Percentiles rank a stretch among this genome's conserved stretches.
These are phyloP conservation scores for Coemansia sp. DNA, from an alignment of 192 early-diverging fungal species.

Conservation along the genomic window DNA sequence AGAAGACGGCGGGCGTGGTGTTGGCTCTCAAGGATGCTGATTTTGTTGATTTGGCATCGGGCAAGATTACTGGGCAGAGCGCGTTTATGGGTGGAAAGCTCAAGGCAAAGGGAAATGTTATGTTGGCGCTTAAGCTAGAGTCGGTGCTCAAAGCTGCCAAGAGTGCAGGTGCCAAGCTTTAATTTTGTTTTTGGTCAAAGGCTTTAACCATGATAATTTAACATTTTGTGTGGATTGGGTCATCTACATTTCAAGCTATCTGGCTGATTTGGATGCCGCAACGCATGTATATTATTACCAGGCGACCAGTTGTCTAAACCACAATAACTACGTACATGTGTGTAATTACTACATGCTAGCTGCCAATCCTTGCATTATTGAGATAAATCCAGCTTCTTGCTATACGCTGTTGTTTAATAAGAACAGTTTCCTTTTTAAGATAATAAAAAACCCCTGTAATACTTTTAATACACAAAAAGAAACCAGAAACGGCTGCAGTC, in stretches of 20 bases:
- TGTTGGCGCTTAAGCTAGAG: conserved; percentile 72
- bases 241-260: too few relatives aligned
- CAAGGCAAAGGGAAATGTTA: conserved; percentile 76
- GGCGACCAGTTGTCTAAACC: too few relatives aligned
- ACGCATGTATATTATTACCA: too few relatives aligned
- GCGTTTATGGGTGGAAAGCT: conserved; percentile 90
- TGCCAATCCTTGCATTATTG: background rate
- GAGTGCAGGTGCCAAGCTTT: conserved; percentile 62
- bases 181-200: conserved; percentile 16
- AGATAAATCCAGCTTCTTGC: background rate
- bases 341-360: too few relatives aligned
- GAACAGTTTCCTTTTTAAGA: background rate
- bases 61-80: conserved; percentile 87
- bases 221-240: background rate
- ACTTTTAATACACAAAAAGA: background rate
- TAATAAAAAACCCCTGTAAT: background rate
- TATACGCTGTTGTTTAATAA: background rate
- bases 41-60: conserved; percentile 79
- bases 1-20: conserved; percentile 70
- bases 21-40: conserved; percentile 71
- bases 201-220: background rate
- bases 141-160: conserved; percentile 60
- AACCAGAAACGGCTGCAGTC: background rate
- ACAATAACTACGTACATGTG: too few relatives aligned
- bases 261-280: too few relatives aligned